Evolutionary conservation across 345 rosid species (phyloP).

Genomic region (Eucalyptus caleyi): DNA sequence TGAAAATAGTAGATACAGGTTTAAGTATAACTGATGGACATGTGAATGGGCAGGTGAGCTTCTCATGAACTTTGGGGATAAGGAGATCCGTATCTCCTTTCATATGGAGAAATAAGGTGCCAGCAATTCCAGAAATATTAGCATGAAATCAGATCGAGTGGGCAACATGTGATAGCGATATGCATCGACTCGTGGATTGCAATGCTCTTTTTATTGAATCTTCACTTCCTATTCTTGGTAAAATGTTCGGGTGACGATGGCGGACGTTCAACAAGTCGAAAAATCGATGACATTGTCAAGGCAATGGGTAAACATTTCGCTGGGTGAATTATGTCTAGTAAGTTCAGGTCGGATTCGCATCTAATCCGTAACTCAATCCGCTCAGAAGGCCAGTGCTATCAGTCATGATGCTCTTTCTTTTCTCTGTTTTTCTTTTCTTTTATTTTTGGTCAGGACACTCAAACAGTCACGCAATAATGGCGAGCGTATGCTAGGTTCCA

Average conservation of each 20-base stretch:
- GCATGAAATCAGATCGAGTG: not conserved
- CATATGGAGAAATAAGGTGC: not conserved
- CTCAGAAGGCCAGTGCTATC: not conserved
- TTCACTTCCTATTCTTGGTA: not conserved
- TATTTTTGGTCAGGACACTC: not conserved
- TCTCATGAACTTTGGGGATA: slow-evolving; percentile 8
- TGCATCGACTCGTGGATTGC: not conserved
- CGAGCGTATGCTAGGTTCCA: not conserved
- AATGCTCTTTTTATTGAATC: not conserved
- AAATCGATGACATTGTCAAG: not conserved
- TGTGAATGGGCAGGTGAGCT: slow-evolving; percentile 29
- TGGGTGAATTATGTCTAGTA: not conserved
- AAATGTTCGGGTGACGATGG: not conserved
- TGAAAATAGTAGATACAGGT: not conserved
- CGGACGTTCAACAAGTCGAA: not conserved
- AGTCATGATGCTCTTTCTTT: not conserved
- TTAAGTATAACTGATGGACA: slow-evolving; percentile 2
- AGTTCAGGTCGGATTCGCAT: not conserved
- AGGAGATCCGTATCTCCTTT: not conserved
- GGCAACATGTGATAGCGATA: not conserved
- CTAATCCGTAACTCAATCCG: not conserved
- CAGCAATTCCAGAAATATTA: not conserved
- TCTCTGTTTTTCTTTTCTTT: not conserved
- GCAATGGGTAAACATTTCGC: not conserved
- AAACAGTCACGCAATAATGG: not conserved